phyloP scores from a whole-genome alignment of 2,329 filamentous ascomycete genomes.

The Alternaria metachromatica region DNA sequence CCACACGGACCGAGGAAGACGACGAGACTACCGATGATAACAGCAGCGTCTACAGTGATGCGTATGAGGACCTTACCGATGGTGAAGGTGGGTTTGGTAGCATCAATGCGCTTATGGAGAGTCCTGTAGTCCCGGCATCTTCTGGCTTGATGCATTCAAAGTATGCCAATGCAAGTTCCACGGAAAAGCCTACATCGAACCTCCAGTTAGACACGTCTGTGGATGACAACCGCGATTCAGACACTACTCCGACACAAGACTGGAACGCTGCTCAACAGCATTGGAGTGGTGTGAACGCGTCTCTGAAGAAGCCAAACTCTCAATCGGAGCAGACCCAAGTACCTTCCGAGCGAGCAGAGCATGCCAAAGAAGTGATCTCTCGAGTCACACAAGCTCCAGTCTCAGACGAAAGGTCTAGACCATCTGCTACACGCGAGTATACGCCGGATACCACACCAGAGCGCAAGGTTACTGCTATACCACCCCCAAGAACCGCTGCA shows the following conservation, averaged over 20 bases:
- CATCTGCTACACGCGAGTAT: conserved; percentile 4
- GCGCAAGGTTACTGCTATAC: conserved; percentile 5
- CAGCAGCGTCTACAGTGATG: conserved; percentile 74
- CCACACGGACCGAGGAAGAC: conserved; percentile 15
- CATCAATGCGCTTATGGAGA: conserved; percentile 73
- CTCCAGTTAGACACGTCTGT: conserved; percentile 15
- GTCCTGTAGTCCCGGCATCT: conserved; percentile 53
- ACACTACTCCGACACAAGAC: conserved; percentile 51
- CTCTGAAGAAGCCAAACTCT: conserved; percentile 58
- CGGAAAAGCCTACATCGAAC: conserved; percentile 19
- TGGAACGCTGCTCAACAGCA: conserved; percentile 74
- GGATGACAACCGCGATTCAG: conserved; percentile 12
- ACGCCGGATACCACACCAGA: conserved; percentile 3
- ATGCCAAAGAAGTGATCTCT: conserved; percentile 8
- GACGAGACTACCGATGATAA: conserved; percentile 44
- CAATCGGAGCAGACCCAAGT: conserved; percentile 8
- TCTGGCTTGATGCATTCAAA: conserved; percentile 32
- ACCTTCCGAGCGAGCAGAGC: not conserved
- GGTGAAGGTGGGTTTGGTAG: conserved; percentile 73
- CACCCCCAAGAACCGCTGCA: conserved; percentile 8
- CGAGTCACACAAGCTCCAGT: conserved; percentile 20
- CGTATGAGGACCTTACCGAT: conserved; percentile 74
- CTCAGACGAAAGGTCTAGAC: conserved; percentile 7
- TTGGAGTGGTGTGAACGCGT: conserved; percentile 70
- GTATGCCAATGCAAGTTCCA: conserved; percentile 27